Conservation (phyloP, 345 rosid genomes). For the Camelina laxa region DNA sequence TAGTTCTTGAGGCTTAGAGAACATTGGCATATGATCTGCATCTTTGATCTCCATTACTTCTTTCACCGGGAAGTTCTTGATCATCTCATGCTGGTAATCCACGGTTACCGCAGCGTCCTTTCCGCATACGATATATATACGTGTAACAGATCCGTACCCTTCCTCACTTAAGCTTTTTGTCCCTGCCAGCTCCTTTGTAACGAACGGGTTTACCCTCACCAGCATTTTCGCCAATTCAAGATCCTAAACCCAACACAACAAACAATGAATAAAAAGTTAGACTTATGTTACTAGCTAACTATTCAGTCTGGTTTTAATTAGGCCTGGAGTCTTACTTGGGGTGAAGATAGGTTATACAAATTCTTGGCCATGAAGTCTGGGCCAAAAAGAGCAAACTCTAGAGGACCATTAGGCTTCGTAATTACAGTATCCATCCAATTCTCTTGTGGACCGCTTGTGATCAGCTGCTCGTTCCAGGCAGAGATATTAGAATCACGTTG, state of each 20-base stretch:
- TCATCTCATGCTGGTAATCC: constrained; percentile 47
- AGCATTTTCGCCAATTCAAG: constrained; percentile 42
- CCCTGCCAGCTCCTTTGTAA: constrained; percentile 36
- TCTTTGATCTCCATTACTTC: constrained; percentile 43
- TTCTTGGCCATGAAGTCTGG: constrained; percentile 10
- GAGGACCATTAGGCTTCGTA: constrained; percentile 19
- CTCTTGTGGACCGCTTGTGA: background rate
- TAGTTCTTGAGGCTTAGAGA: constrained; percentile 41
- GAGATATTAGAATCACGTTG: background rate
- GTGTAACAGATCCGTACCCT: constrained; percentile 29
- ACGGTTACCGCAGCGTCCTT: constrained; percentile 10
- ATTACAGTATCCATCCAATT: constrained; percentile 12
- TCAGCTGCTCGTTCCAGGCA: background rate
- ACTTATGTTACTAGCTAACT: background rate
- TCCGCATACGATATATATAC: constrained; percentile 39
- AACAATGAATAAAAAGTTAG: background rate
- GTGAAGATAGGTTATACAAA: background rate
- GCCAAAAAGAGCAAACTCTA: constrained; percentile 10
- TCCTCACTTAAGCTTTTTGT: constrained; percentile 33
- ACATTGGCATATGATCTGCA: constrained; percentile 51
- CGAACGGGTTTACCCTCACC: constrained; percentile 44
- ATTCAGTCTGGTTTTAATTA: background rate
- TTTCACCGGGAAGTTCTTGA: constrained; percentile 28
- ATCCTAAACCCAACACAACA: constrained; percentile 30
- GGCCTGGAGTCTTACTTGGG: background rate